A percentile compares a stretch with the other conserved stretches of the same genome.
Evolutionary conservation across 2,329 filamentous ascomycete species (phyloP).

Genomic region (Scedosporium apiospermum): DNA sequence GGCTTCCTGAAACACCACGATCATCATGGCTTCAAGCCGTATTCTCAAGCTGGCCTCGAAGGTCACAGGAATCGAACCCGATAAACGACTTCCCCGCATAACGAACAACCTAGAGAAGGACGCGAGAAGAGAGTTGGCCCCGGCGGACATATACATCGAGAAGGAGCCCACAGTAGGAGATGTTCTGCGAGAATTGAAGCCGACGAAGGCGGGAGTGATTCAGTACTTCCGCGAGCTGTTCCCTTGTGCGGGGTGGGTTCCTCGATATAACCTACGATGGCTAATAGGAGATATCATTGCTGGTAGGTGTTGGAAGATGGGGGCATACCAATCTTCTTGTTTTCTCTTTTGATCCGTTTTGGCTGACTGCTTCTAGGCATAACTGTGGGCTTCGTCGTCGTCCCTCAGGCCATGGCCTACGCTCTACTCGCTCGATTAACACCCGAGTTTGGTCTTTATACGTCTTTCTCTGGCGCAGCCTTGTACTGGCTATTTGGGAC

Average conservation of each 20-base stretch:
- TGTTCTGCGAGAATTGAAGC: constrained; percentile 48
- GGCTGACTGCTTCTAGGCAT: constrained; percentile 19
- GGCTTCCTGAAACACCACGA: neutral
- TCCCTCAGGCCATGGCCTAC: constrained; percentile 76
- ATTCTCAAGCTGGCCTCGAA: constrained; percentile 12
- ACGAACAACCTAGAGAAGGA: constrained; percentile 19
- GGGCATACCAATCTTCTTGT: neutral
- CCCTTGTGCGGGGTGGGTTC: constrained; percentile 61
- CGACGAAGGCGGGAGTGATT: constrained; percentile 32
- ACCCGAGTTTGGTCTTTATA: constrained; percentile 66
- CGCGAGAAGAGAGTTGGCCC: constrained; percentile 15
- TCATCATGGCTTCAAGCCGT: neutral
- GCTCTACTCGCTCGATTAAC: constrained; percentile 59
- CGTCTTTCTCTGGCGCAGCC: constrained; percentile 71
- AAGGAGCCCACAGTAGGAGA: constrained; percentile 56
- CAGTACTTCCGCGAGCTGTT: constrained; percentile 47
- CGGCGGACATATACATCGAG: constrained; percentile 39
- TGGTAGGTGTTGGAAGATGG: constrained; percentile 29
- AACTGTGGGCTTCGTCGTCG: constrained; percentile 58
- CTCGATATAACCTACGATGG: constrained; percentile 64
- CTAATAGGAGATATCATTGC: constrained; percentile 64
- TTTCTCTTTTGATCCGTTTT: neutral
- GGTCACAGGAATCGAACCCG: constrained; percentile 22
- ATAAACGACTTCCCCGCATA: constrained; percentile 20
- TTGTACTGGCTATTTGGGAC: constrained; percentile 80